Conservation (phyloP, 495 filamentous ascomycete genomes). For the Penicillium waksmanii region DNA sequence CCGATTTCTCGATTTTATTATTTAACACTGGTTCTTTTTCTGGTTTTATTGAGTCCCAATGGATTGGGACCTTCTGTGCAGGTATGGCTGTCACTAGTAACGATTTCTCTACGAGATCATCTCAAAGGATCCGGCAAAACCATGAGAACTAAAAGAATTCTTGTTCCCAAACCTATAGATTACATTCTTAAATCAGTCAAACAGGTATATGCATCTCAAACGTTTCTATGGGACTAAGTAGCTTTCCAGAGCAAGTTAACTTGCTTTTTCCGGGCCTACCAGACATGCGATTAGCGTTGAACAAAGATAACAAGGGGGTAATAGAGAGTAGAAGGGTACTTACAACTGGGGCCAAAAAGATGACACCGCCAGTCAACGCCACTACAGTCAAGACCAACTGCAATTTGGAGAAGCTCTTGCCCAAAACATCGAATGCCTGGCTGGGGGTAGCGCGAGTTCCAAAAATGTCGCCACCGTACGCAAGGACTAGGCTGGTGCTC, state of each 20-base stretch:
- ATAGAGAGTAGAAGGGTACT: constrained; percentile 28
- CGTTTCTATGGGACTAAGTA: constrained; percentile 9
- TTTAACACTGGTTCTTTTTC: too few relatives aligned
- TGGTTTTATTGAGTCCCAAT: too few relatives aligned
- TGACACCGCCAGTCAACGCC: constrained; percentile 72
- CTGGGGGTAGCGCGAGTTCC: constrained; percentile 84
- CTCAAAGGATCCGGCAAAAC: too few relatives aligned
- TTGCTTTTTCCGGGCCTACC: constrained; percentile 46
- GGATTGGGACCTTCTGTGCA: too few relatives aligned
- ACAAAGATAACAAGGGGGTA: neutral
- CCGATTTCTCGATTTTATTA: too few relatives aligned
- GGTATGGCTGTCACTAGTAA: too few relatives aligned
- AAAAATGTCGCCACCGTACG: constrained; percentile 85
- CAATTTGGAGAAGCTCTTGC: constrained; percentile 89
- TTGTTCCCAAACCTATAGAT: constrained; percentile 9
- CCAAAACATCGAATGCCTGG: constrained; percentile 86
- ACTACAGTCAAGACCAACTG: constrained; percentile 82
- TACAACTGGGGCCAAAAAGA: constrained; percentile 84
- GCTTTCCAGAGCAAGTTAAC: constrained; percentile 48
- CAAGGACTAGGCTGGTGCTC: constrained; percentile 89
- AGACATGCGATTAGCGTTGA: constrained; percentile 13
- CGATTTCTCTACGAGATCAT: too few relatives aligned
- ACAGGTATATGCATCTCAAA: constrained; percentile 15
- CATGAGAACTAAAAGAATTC: neutral
- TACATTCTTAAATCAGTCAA: constrained; percentile 16